phyloP scores from a whole-genome alignment of 371 early-diverging fungal genomes.

The Circinella umbellata region DNA sequence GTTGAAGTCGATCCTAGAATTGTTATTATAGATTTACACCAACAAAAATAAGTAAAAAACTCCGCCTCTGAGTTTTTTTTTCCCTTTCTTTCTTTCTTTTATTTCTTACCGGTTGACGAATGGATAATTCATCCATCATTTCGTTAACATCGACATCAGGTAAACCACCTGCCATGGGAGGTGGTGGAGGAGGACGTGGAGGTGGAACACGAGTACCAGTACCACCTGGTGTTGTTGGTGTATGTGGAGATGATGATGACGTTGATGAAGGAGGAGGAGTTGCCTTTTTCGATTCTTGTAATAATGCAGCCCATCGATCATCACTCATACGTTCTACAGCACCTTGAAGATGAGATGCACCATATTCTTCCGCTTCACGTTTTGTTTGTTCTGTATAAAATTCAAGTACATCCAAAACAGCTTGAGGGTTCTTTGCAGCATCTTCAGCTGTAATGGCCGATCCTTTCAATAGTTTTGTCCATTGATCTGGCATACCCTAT shows the following conservation, averaged over 20 bases:
- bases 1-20: not conserved
- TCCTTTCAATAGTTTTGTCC: constrained; percentile 84
- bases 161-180: constrained; percentile 17
- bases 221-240: not conserved
- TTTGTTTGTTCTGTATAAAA: constrained; percentile 87
- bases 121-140: constrained; percentile 31
- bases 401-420: constrained; percentile 92
- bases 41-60: not conserved
- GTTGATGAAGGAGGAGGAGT: not conserved
- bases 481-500: constrained; percentile 88
- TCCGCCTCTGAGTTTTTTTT: not conserved
- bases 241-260: constrained; percentile 1
- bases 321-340: constrained; percentile 48
- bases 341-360: constrained; percentile 35
- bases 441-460: constrained; percentile 93
- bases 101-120: constrained; percentile 7
- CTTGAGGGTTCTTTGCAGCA: constrained; percentile 91
- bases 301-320: constrained; percentile 55
- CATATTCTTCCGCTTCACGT: constrained; percentile 49
- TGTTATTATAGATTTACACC: not conserved
- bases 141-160: constrained; percentile 29
- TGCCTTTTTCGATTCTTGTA: constrained; percentile 25
- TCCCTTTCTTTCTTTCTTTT: too few species aligned
- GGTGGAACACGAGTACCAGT: constrained; percentile 15
- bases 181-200: constrained; percentile 34